Evolutionary conservation across 306 rosid species (phyloP).

Genomic region (Carpinus fangiana): DNA sequence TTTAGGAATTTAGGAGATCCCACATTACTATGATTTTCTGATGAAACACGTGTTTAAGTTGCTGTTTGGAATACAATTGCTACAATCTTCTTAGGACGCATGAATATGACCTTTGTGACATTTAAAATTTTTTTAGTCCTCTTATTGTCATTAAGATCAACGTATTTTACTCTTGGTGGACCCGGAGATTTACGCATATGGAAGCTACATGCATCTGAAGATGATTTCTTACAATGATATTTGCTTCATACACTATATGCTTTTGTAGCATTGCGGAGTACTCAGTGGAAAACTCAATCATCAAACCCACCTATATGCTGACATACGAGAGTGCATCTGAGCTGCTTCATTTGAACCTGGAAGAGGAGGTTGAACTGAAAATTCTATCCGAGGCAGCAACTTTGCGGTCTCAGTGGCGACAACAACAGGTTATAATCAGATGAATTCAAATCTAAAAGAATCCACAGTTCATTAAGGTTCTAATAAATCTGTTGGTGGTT

Average conservation of each 20-base stretch:
- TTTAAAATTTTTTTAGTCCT: neutral
- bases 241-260: constrained; percentile 16
- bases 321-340: constrained; percentile 97
- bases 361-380: constrained; percentile 84
- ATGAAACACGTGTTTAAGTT: neutral
- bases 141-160: neutral
- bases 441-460: neutral
- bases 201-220: neutral
- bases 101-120: neutral
- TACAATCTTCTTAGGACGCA: neutral
- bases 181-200: neutral
- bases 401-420: constrained; percentile 77
- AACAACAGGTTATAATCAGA: constrained; percentile 56
- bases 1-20: neutral
- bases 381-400: constrained; percentile 89
- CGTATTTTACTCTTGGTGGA: neutral
- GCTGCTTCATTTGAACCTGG: constrained; percentile 81
- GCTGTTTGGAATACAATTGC: neutral
- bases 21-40: neutral
- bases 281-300: constrained; percentile 77
- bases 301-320: constrained; percentile 94
- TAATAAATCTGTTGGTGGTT: neutral
- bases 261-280: constrained; percentile 84
- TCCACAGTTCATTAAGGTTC: neutral
- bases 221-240: constrained; percentile 16